These are phyloP conservation scores for Aphanomyces cochlioides DNA, from an alignment of 352 stramenopile genomes.

Conservation along the genomic window DNA sequence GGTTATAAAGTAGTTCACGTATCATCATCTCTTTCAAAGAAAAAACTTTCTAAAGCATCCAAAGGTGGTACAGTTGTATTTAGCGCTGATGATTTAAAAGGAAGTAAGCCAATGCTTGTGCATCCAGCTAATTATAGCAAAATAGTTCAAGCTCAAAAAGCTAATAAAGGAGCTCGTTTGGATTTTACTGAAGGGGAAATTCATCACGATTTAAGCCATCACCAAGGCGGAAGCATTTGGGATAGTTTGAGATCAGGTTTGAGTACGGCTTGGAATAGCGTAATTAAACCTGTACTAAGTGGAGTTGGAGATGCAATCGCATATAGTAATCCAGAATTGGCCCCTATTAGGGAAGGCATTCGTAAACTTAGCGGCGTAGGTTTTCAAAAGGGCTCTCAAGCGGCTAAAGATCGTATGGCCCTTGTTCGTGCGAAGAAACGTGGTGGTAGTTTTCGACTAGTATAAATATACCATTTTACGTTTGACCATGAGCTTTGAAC, in stretches of 20 bases:
- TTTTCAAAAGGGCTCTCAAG: not conserved
- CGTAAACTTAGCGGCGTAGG: too few species aligned
- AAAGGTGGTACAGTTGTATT: not conserved
- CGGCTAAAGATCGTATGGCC: not conserved
- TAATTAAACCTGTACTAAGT: too few species aligned
- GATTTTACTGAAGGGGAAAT: not conserved
- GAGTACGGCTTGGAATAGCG: too few species aligned
- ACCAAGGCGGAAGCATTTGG: not conserved
- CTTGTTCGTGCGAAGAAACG: not conserved
- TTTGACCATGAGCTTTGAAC: too few species aligned
- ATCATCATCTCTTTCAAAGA: not conserved
- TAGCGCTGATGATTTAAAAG: too few species aligned
- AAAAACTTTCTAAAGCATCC: not conserved
- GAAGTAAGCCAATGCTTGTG: not conserved
- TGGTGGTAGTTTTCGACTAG: too few species aligned
- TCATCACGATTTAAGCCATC: not conserved
- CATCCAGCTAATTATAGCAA: slow-evolving; percentile 1
- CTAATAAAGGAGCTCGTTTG: not conserved
- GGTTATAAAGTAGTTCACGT: not conserved
- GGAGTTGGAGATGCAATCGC: too few species aligned
- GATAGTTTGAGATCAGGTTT: too few species aligned
- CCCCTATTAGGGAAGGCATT: too few species aligned
- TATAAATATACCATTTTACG: too few species aligned
- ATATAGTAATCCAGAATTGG: too few species aligned
- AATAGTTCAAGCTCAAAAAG: not conserved